Evolutionary conservation across 2,329 filamentous ascomycete species (phyloP), one percentile per base, ranked within the genome.

Genomic region (Aureobasidium sp.): DNA sequence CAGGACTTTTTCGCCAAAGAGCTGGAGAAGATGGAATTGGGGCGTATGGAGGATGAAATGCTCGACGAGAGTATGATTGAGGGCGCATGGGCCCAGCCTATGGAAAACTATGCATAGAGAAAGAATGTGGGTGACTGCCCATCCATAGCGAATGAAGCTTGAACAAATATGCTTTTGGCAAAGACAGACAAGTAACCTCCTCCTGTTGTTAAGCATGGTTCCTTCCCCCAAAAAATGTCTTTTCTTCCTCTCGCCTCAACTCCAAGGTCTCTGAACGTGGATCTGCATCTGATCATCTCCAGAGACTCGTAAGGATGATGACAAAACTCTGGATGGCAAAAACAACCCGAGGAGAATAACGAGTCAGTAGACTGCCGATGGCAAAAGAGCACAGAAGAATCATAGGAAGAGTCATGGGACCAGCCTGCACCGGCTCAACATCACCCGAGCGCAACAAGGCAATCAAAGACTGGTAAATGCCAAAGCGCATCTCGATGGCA

Each of bases 1-100:
- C 73, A 76, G 62, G 79, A 79, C 31, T 81, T 79, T 66, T 81
- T 81, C 66, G 71, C 73, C 12, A 68, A 76, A 39, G 79, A 81
- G 69, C 67, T 81, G 57, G 79, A 80, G 72, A 79, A 77, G 71
- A 77, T 81, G 76, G 78, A 78, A 64, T 73, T 74, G 70, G 57
- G 60, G 37, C 62, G 62, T 4, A 66, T 67, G 52, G 67, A 67
- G 62, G 62, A 65, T 39, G 62, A 62, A n/a, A 41, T 64, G 51
- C 17, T 57, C 22, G 60, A 64, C 9, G 63, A 61, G 57, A 49
- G 44, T 44, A 49, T 59, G 31, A 39, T 59, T 37, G 56, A 59
- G 12, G 56, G 49, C n/a, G 20, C 44, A 15, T 59, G 56, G 56
- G 22, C 44, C 3, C 56, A 49, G 36, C 56, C 56, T 25, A 59